Conservation (phyloP, 495 filamentous ascomycete species). For the Penicillium diatomitis region DNA sequence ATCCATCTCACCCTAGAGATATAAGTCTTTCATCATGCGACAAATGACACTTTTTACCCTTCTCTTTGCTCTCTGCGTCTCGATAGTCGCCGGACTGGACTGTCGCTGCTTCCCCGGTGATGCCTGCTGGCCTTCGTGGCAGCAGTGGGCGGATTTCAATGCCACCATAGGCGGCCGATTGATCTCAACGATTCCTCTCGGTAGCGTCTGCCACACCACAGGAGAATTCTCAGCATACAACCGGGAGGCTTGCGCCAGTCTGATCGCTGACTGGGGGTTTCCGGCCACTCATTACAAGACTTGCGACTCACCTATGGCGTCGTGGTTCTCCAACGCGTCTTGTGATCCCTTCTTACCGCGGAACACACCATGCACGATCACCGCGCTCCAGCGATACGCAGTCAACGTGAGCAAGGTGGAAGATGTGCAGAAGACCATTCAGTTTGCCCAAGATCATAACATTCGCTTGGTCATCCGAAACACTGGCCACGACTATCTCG, state of each 20-base stretch:
- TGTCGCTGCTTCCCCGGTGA: slow-evolving; percentile 25
- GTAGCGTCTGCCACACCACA: slow-evolving; percentile 23
- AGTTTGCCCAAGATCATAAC: slow-evolving; percentile 42
- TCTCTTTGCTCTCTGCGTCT: neutral
- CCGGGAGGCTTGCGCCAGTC: slow-evolving; percentile 9
- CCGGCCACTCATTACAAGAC: slow-evolving; percentile 16
- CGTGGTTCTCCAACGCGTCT: slow-evolving; percentile 37
- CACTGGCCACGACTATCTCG: slow-evolving; percentile 48
- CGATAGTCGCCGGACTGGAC: neutral
- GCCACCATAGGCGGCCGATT: slow-evolving; percentile 17
- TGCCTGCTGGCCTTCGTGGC: slow-evolving; percentile 19
- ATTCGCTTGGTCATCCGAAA: slow-evolving; percentile 56
- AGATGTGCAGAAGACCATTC: slow-evolving; percentile 18
- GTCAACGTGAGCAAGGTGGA: slow-evolving; percentile 16
- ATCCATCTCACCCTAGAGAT: no score
- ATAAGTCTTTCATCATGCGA: neutral
- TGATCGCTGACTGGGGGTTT: slow-evolving; percentile 14
- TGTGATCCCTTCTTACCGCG: slow-evolving; percentile 40
- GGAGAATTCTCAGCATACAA: slow-evolving; percentile 16
- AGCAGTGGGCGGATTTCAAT: slow-evolving; percentile 23
- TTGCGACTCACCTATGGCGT: slow-evolving; percentile 33
- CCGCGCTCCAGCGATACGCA: slow-evolving; percentile 42
- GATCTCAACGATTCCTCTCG: slow-evolving; percentile 27
- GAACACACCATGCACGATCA: slow-evolving; percentile 36
- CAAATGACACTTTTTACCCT: neutral